Evolutionary conservation across 2,329 filamentous ascomycete species (phyloP), one percentile per base, ranked within the genome.

Genomic region (Cylindrodendrum hubeiense): DNA sequence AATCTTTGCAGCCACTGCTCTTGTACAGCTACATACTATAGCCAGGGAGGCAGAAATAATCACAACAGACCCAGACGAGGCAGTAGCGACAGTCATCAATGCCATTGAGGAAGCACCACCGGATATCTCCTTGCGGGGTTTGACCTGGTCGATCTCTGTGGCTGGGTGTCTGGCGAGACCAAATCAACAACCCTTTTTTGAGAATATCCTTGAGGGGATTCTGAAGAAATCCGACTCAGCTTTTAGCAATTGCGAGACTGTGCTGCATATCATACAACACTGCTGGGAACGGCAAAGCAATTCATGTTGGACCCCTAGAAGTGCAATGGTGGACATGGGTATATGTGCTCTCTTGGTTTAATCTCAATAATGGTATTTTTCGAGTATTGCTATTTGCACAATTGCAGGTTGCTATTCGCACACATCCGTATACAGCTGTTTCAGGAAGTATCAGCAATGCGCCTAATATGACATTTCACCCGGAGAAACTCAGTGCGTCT

Each of bases 261-360:
- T 70, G 1, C 47, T 67, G 19, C 49, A 49, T 2, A 63, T 73
- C 1, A 51, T 72, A 21, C 46, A 56, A 7, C 57, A 68, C 5
- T 68, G 63, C 9, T 74, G 68, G 70, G 15, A 47, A 4, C 62
- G 68, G 33, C 34, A 39, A 3, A 34, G 5, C 15, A 5, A 17
- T n/a, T 44, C 21, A 21, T 21, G 13, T 9, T 73, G 71, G 69
- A 69, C 60, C 13, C 68, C 67, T 6, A 56, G 64, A 3, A 33
- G 68, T 5, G 66, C 67, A 0, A 73, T 73, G 67, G 49, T 41
- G 2, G 52, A 68, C 37, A 60, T 73, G 65, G 64, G 62, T 0
- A 66, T 73, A 3, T 73, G 61, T n/a, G 69, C 71, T 28, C 61
- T 73, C 1, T 17, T 73, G 0, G 63, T 72, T 26, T 71, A 63